A percentile compares a stretch with the other conserved stretches of the same genome.
These are phyloP conservation scores for Zizania latifolia DNA, from an alignment of 176 grass and related monocot species.

Conservation along the genomic window DNA sequence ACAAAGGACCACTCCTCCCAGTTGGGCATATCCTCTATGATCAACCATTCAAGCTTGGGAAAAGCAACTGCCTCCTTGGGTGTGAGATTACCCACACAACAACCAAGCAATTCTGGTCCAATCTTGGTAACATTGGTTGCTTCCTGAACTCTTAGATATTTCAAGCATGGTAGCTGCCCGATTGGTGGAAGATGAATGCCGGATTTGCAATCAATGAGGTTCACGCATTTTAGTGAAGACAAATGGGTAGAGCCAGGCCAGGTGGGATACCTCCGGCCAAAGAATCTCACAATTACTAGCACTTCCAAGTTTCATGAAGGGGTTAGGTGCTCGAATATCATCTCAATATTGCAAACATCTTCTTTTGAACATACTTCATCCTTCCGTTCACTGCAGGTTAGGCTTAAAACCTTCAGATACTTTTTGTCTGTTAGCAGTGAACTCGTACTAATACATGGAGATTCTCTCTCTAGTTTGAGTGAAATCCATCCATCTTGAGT, in stretches of 20 bases:
- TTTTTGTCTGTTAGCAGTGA: no score
- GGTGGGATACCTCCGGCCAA: background rate
- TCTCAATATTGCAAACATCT: background rate
- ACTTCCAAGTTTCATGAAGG: constrained; percentile 1
- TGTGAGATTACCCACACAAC: background rate
- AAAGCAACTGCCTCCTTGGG: background rate
- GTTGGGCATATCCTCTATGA: no score
- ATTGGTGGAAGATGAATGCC: constrained; percentile 18
- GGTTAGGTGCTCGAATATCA: constrained; percentile 7
- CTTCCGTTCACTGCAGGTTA: background rate
- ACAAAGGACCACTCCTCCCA: no score
- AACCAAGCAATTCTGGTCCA: no score
- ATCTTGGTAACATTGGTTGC: no score
- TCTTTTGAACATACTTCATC: background rate
- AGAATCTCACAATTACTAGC: background rate
- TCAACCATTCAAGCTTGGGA: constrained; percentile 12
- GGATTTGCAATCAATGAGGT: background rate
- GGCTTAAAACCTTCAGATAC: background rate
- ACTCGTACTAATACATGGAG: no score
- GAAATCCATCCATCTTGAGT: background rate
- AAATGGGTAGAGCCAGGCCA: background rate
- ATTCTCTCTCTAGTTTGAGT: background rate
- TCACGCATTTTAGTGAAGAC: background rate
- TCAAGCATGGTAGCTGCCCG: constrained; percentile 14
- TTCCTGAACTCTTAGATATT: background rate